Evolutionary conservation across 225 moss, liverwort and hornwort genomes (phyloP).

Genomic region (Antitrichia curtipendula): DNA sequence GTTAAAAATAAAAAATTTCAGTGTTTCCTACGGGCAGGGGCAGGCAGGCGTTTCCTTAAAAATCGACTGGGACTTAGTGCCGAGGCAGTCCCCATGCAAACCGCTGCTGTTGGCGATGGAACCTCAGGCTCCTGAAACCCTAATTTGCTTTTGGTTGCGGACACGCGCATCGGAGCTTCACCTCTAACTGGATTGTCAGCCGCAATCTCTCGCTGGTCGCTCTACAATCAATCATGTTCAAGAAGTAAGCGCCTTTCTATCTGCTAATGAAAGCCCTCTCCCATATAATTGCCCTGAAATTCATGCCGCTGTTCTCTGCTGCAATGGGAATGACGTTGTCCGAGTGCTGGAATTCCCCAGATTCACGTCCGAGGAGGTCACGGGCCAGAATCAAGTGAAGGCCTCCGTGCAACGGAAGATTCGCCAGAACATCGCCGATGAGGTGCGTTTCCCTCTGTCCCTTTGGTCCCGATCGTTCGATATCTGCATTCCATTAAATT

Average conservation of each 20-base stretch:
- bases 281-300: background rate
- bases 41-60: no score
- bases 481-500: background rate
- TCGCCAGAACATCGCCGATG: constrained; percentile 85
- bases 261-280: background rate
- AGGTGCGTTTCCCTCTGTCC: constrained; percentile 24
- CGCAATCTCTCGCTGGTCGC: background rate
- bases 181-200: background rate
- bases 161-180: background rate
- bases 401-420: constrained; percentile 94
- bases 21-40: no score
- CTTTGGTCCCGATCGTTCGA: background rate
- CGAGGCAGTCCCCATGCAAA: background rate
- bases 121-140: background rate
- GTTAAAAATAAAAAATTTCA: no score
- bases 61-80: no score
- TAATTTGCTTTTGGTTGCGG: background rate
- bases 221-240: background rate
- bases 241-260: background rate
- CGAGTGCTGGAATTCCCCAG: background rate
- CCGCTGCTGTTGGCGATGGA: background rate
- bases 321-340: background rate
- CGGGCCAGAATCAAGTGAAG: constrained; percentile 94
- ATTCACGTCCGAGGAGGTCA: constrained; percentile 90
- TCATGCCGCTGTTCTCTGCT: background rate